phyloP scores from a whole-genome alignment of 2,329 filamentous ascomycete species.

The Epichloe coenophiala region DNA sequence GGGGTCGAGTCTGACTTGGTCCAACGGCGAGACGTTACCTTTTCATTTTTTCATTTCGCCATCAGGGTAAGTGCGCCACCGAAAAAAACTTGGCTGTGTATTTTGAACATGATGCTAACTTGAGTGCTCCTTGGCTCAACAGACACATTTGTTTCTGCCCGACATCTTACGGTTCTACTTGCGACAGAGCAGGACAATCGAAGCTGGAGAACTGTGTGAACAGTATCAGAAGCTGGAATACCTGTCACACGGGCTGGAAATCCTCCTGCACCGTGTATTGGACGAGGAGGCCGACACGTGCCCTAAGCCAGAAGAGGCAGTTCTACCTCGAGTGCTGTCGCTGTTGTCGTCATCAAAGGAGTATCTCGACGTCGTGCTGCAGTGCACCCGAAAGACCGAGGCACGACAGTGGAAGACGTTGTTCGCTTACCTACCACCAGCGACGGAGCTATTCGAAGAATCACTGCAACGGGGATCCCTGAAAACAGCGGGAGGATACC shows the following conservation, averaged over 20 bases:
- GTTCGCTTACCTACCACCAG: constrained; percentile 80
- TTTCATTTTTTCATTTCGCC: constrained; percentile 78
- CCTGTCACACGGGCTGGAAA: constrained; percentile 83
- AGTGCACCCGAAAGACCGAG: constrained; percentile 95
- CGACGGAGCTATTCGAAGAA: constrained; percentile 86
- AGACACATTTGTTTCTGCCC: constrained; percentile 89
- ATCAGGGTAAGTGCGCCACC: constrained; percentile 55
- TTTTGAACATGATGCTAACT: background rate
- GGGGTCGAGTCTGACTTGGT: constrained; percentile 86
- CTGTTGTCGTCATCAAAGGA: constrained; percentile 60
- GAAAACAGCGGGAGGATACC: constrained; percentile 90
- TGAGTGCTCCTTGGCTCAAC: background rate
- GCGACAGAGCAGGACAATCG: constrained; percentile 58
- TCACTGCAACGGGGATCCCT: constrained; percentile 71
- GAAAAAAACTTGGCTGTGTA: background rate
- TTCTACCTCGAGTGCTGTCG: constrained; percentile 50
- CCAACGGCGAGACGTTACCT: constrained; percentile 83
- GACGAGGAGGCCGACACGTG: constrained; percentile 81
- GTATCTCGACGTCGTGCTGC: constrained; percentile 90
- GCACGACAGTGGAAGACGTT: constrained; percentile 88
- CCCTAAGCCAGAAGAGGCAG: constrained; percentile 47
- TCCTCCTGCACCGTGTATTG: constrained; percentile 82
- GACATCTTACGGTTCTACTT: constrained; percentile 74
- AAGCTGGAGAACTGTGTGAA: constrained; percentile 68
- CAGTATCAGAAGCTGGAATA: constrained; percentile 82